These are phyloP conservation scores for Lactarius vividus DNA, from an alignment of 768 basidiomycete genomes.

Conservation along the genomic window DNA sequence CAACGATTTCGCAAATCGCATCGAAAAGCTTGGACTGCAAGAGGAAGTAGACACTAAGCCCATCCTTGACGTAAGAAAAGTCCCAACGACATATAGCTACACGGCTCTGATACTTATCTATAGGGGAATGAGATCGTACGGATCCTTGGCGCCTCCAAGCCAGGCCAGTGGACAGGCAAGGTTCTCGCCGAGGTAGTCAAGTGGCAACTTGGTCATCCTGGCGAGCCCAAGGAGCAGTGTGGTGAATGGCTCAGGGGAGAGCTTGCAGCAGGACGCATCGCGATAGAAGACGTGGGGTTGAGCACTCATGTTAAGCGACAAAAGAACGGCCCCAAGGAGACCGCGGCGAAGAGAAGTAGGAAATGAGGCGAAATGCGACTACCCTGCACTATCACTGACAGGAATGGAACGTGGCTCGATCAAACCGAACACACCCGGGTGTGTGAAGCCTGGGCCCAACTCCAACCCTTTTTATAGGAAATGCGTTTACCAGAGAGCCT, in stretches of 20 bases:
- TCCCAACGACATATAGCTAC: neutral
- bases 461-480: too few species aligned
- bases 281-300: slow-evolving; percentile 30
- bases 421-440: neutral
- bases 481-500: too few species aligned
- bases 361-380: slow-evolving; percentile 4
- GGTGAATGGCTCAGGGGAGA: slow-evolving; percentile 64
- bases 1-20: slow-evolving; percentile 56
- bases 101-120: slow-evolving; percentile 7
- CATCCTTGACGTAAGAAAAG: slow-evolving; percentile 66
- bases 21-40: slow-evolving; percentile 63
- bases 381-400: neutral
- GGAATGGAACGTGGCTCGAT: neutral
- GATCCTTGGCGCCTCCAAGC: slow-evolving; percentile 50
- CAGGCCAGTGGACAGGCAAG: slow-evolving; percentile 69
- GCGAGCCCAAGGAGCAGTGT: slow-evolving; percentile 64
- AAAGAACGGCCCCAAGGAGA: slow-evolving; percentile 13
- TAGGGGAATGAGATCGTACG: slow-evolving; percentile 71
- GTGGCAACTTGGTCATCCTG: slow-evolving; percentile 85
- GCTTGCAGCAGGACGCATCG: slow-evolving; percentile 46
- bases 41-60: slow-evolving; percentile 64
- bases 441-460: neutral
- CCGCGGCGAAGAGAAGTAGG: slow-evolving; percentile 23
- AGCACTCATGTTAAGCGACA: slow-evolving; percentile 18
- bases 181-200: slow-evolving; percentile 65